phyloP scores from a whole-genome alignment of 352 stramenopile genomes.

The Blastocystis hominis region DNA sequence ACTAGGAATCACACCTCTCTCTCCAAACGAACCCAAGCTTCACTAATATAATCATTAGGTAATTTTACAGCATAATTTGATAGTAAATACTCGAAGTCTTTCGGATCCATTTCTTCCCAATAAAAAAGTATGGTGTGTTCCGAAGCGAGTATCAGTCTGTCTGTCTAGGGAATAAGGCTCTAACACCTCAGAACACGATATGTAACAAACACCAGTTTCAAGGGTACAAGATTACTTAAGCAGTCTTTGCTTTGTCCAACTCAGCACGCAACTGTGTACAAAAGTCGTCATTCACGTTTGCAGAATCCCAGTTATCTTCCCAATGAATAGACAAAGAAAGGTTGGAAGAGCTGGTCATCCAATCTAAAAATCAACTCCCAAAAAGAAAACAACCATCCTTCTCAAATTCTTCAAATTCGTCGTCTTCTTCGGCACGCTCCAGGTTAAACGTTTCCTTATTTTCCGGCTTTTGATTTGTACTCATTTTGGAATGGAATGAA shows the following conservation, averaged over 20 bases:
- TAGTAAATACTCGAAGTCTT: background rate
- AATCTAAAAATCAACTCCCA: background rate
- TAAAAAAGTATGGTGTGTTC: no score
- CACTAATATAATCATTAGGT: background rate
- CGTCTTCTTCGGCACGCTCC: background rate
- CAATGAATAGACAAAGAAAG: slow-evolving; percentile 21
- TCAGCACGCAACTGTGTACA: slow-evolving; percentile 8
- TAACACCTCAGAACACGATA: no score
- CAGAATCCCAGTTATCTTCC: slow-evolving; percentile 27
- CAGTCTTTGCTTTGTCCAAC: background rate
- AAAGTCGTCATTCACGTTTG: slow-evolving; percentile 5
- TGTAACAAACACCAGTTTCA: no score
- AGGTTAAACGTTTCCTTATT: background rate
- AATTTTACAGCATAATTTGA: background rate
- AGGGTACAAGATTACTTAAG: no score
- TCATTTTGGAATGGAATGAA: no score
- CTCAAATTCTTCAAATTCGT: slow-evolving; percentile 39
- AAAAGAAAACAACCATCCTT: background rate
- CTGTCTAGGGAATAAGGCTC: no score
- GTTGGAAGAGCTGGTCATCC: background rate
- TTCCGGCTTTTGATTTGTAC: no score
- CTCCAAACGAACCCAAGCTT: background rate
- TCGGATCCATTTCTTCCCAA: background rate
- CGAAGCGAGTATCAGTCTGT: no score
- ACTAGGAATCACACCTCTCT: no score